phyloP scores from a whole-genome alignment of 1,139 yeast species.

The Sugiyamaella grinbergsii region DNA sequence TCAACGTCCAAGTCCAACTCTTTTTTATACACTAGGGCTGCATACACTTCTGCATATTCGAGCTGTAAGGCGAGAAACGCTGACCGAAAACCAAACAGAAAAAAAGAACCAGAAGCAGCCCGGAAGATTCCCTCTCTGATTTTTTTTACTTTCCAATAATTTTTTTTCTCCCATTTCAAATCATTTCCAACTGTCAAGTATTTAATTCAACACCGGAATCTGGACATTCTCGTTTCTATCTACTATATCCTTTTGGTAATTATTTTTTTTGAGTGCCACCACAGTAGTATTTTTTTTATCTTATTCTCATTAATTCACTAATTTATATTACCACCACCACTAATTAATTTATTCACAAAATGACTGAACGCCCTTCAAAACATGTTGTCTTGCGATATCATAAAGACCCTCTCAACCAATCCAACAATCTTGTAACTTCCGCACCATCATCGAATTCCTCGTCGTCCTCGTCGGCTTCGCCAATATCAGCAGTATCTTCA shows the following conservation, averaged over 20 bases:
- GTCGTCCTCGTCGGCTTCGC: slow-evolving; percentile 11
- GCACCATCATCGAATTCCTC: slow-evolving; percentile 6
- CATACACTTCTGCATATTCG: slow-evolving; percentile 11
- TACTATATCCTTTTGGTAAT: too few species aligned
- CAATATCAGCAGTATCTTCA: slow-evolving; percentile 18
- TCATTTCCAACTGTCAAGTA: too few species aligned
- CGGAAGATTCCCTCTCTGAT: background rate
- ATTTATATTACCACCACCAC: too few species aligned
- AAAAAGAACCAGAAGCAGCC: slow-evolving; percentile 4
- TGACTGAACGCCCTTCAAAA: slow-evolving; percentile 24
- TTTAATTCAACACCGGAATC: too few species aligned
- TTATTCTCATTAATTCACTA: background rate
- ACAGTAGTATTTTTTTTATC: too few species aligned
- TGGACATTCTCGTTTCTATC: too few species aligned
- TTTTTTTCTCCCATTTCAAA: background rate
- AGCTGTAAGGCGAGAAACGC: slow-evolving; percentile 14
- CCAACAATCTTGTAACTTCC: background rate
- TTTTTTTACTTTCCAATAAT: background rate
- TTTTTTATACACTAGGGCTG: slow-evolving; percentile 12
- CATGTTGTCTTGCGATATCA: slow-evolving; percentile 26
- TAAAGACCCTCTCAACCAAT: slow-evolving; percentile 8
- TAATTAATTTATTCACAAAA: too few species aligned
- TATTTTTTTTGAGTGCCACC: too few species aligned
- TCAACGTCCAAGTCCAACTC: slow-evolving; percentile 4
- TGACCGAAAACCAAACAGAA: slow-evolving; percentile 13